Evolutionary conservation across 331 rosid species (phyloP), one percentile per base, ranked within the genome.

Genomic region (Quercus phellos): DNA sequence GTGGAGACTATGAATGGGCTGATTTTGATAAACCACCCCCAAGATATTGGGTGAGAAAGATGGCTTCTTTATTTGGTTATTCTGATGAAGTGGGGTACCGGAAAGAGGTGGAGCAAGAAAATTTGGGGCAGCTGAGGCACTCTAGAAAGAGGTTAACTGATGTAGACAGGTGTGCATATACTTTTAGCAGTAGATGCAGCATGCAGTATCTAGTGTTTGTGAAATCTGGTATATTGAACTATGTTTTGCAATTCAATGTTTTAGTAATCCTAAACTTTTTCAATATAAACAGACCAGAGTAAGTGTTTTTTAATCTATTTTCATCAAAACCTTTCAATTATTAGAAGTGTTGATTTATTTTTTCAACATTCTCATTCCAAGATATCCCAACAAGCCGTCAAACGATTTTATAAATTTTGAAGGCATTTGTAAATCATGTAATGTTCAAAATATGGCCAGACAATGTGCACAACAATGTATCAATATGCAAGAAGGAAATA

Each of bases 1-100:
- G 98, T 26, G 92, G 93, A 58, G 95, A 92, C 79, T 94, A 94
- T 85, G 97, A 88, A 84, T 94, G 98, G 98, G 97, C 95, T 43
- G 97, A 94, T 82, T 78, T 84, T 72, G 97, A 94, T 81, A 92
- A 80, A 88, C 92, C 95, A 42, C 95, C 96, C 26, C 97, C 96
- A 77, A 89, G 79, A 55, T 88, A 75, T 87, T 94, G 98, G 98
- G 79, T 90, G 75, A 77, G 73, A 73, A 85, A 86, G 78, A 94
- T 94, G 96, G 79, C 67, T 34, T 87, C 92, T 73, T 85, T 94
- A 82, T 94, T 90, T 87, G 96, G 98, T 81, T 78, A 81, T 80
- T 87, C 86, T 79, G 88, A 88, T 74, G 88, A 87, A 69, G 73
- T 66, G 17, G 78, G 35, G 43, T 68, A 79, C 55, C 85, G 83